Evolutionary conservation across 177 flowering plant species (phyloP), one percentile per base, ranked within the genome.

Genomic region (Vitis hybrid): DNA sequence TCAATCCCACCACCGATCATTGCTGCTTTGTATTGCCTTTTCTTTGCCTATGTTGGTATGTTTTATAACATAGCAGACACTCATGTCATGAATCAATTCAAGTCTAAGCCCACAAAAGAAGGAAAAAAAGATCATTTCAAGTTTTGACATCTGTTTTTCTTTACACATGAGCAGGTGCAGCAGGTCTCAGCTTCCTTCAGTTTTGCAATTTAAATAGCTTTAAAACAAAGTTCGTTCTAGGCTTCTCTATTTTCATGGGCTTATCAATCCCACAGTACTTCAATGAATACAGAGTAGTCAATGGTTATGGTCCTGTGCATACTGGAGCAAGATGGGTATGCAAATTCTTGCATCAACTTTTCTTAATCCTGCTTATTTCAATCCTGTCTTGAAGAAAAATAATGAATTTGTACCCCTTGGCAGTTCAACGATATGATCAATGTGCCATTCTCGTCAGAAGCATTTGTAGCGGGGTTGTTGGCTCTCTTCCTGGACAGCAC

Each of bases 341-440:
- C 50, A 18, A 58, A 11, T 20, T 8, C 19, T 4, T 11, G 18
- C 31, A 8, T 59, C 33, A 20, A 44, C 18, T 53, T 7, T 12
- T 5, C 68, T 47, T 22, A 3, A 31, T 44, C 31, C 3, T 31
- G 19, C 18, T 49, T 58, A 52, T 3, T 31, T 22, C 2, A n/a
- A 9, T 33, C 33, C 54, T 5, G 22, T 6, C 6, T 19, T 13
- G 44, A 18, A 17, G 47, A 33, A 31, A 18, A 9, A 17, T 12
- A 2, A 11, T 0, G 2, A 2, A 28, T 19, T 67, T 17, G 14
- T 49, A 33, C 24, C 51, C 49, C 69, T 66, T 28, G 66, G 76
- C 88, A 92, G 95, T 90, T 92, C 80, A 87, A 90, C 56, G 94
- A 89, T 75, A 87, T 88, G 75, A 75, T 92, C 70, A 88, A 89